phyloP scores from a whole-genome alignment of 2,329 filamentous ascomycete genomes.

The Clonostachys rhizophaga region DNA sequence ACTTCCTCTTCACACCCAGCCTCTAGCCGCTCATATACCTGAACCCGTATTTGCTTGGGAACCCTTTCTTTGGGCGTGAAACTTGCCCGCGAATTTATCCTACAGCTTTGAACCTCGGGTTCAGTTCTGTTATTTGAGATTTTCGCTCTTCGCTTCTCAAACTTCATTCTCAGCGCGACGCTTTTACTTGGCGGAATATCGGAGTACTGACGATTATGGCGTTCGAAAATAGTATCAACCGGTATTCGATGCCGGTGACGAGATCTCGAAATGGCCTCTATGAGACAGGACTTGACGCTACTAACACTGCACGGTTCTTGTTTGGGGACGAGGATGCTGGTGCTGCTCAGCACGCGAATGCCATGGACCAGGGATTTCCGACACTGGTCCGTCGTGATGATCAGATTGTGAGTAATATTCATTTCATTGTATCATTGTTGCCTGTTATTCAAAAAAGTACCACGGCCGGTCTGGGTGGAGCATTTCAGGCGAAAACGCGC shows the following conservation, averaged over 20 bases:
- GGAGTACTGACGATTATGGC: not conserved
- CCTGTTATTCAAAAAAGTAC: not conserved
- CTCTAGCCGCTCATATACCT: too few relatives aligned
- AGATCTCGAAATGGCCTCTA: conserved; percentile 63
- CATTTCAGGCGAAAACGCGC: too few relatives aligned
- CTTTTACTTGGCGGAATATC: too few relatives aligned
- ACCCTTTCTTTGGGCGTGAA: too few relatives aligned
- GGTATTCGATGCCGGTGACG: conserved; percentile 91
- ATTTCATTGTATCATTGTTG: conserved; percentile 3
- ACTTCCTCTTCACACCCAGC: not conserved
- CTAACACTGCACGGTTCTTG: conserved; percentile 80
- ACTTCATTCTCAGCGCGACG: too few relatives aligned
- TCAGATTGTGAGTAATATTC: conserved; percentile 42
- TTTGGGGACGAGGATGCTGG: conserved; percentile 66
- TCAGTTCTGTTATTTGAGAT: too few relatives aligned
- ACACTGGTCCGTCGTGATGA: conserved; percentile 68
- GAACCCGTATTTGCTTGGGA: too few relatives aligned
- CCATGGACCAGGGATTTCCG: conserved; percentile 80
- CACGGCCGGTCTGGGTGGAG: too few relatives aligned
- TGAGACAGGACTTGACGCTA: conserved; percentile 70
- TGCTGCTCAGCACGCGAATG: conserved; percentile 15
- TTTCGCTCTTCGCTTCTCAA: too few relatives aligned
- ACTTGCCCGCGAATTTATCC: too few relatives aligned
- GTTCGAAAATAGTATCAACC: conserved; percentile 63
- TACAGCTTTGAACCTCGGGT: too few relatives aligned